phyloP scores from a whole-genome alignment of 1,139 yeast genomes.

The Geotrichum restrictum region DNA sequence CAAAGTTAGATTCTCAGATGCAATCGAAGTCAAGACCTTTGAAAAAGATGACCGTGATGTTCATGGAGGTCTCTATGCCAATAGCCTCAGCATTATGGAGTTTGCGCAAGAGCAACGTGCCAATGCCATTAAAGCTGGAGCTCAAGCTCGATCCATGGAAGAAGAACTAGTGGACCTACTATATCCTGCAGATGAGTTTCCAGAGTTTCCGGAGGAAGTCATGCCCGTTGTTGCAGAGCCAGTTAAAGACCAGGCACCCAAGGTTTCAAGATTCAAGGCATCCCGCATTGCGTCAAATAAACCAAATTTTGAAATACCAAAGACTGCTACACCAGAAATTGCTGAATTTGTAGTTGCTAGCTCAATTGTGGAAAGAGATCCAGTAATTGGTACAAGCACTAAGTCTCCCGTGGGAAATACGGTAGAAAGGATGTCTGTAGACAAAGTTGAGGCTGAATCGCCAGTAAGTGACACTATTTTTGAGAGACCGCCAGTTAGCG shows the following conservation, averaged over 20 bases:
- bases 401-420: no score
- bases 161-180: conserved; percentile 5
- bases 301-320: neutral
- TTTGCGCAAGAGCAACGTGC: conserved; percentile 6
- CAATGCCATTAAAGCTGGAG: neutral
- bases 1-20: conserved; percentile 35
- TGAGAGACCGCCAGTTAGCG: neutral
- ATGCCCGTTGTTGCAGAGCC: neutral
- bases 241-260: conserved; percentile 15
- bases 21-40: conserved; percentile 38
- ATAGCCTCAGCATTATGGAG: neutral
- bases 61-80: conserved; percentile 18
- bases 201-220: neutral
- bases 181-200: neutral
- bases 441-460: no score
- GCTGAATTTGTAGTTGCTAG: neutral
- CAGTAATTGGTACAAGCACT: neutral
- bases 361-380: neutral
- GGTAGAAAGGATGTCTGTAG: no score
- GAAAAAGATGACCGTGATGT: conserved; percentile 24
- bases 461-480: neutral
- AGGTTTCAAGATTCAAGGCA: conserved; percentile 36
- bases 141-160: conserved; percentile 2
- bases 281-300: conserved; percentile 22
- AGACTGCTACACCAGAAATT: neutral